Percentiles rank a stretch among this genome's conserved stretches.
phyloP scores from a whole-genome alignment of 1,284 basidiomycete genomes.

The Testicularia cyperi region DNA sequence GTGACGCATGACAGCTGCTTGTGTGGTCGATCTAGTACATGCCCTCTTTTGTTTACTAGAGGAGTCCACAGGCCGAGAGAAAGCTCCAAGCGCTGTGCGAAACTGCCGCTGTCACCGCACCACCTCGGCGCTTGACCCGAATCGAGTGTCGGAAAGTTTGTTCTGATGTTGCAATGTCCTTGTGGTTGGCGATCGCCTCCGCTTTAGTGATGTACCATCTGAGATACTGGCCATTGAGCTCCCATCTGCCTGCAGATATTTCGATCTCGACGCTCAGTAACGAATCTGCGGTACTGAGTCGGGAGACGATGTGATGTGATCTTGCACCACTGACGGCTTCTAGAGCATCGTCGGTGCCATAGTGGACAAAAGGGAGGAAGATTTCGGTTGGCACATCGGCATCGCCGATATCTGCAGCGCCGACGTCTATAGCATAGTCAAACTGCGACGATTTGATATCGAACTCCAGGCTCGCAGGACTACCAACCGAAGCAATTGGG shows the following conservation, averaged over 20 bases:
- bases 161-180: constrained; percentile 5
- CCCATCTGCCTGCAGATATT: constrained; percentile 71
- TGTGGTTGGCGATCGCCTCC: constrained; percentile 27
- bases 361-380: constrained; percentile 85
- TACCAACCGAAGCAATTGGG: constrained; percentile 42
- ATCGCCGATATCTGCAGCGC: constrained; percentile 12
- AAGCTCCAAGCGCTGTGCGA: constrained; percentile 32
- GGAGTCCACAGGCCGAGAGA: constrained; percentile 22
- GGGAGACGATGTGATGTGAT: no score
- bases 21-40: not conserved
- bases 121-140: constrained; percentile 24
- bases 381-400: constrained; percentile 72
- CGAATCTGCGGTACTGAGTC: no score
- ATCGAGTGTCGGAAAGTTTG: constrained; percentile 30
- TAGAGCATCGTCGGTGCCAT: constrained; percentile 65
- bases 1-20: no score
- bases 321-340: constrained; percentile 21
- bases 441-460: constrained; percentile 50
- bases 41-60: constrained; percentile 2
- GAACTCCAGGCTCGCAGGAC: constrained; percentile 45
- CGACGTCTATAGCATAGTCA: constrained; percentile 25
- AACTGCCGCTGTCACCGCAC: constrained; percentile 25
- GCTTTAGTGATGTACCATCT: constrained; percentile 74
- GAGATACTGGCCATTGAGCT: constrained; percentile 70
- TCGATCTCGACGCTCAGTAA: constrained; percentile 60